phyloP scores from a whole-genome alignment of 2,329 filamentous ascomycete species.

The Apiospora phragmitis region DNA sequence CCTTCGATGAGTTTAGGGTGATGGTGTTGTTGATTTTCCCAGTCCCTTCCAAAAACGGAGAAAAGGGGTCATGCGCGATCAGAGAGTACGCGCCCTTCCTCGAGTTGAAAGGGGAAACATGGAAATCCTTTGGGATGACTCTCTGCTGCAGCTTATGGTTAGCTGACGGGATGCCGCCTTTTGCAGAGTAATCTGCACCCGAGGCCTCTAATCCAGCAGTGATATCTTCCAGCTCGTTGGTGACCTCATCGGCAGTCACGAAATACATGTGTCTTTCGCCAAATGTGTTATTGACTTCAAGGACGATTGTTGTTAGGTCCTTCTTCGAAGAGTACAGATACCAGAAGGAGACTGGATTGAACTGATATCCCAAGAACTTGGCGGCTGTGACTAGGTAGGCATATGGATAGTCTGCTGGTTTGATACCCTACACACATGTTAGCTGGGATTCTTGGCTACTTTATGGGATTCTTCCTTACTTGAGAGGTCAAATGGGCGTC shows the following conservation, averaged over 20 bases:
- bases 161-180: not conserved
- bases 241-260: constrained; percentile 42
- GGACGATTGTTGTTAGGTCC: constrained; percentile 62
- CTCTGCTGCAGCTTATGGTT: constrained; percentile 41
- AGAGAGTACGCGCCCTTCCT: constrained; percentile 56
- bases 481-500: constrained; percentile 57
- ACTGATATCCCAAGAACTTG: constrained; percentile 67
- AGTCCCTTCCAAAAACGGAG: constrained; percentile 36
- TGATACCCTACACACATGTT: constrained; percentile 47
- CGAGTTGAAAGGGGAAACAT: constrained; percentile 75
- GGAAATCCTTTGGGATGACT: constrained; percentile 70
- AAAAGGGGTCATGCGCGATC: constrained; percentile 48
- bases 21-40: constrained; percentile 59
- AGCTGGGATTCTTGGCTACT: constrained; percentile 12
- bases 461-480: constrained; percentile 38
- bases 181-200: not conserved
- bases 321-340: constrained; percentile 66
- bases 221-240: not conserved
- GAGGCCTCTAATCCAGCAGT: not conserved
- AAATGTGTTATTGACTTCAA: constrained; percentile 79
- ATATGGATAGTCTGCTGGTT: constrained; percentile 61
- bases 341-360: constrained; percentile 79
- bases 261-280: constrained; percentile 70
- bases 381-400: constrained; percentile 73
- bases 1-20: constrained; percentile 60